Base-by-base conservation (phyloP, 345 rosid genomes). In the Raphanus raphanistrum region DNA sequence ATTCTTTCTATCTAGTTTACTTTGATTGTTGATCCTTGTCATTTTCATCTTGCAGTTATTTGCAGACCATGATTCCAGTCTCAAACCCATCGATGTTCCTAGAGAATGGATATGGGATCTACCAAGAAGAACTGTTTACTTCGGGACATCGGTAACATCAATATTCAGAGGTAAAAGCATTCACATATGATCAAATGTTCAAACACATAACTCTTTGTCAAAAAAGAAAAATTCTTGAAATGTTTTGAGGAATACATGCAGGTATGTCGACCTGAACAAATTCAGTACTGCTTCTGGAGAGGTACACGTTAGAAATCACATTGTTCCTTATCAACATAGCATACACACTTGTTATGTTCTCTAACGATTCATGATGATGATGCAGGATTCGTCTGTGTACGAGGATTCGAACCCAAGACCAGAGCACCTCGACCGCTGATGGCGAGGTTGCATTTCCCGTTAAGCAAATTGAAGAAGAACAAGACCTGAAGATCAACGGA, bases 301-400 rank as follows among this genome's bases (percentile, higher is more conserved):
- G 97, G 98, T 92, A 87, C 29, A 59, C 72, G 45, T 54, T 32
- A 35, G 63, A 65, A 65, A 15, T 66, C 4, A 64, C 73, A n/a
- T 21, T 64, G 59, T 43, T 59, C 31, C 66, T 66, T 21, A 17
- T 85, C 60, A 72, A 13, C 41, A 71, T 33, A 63, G 12, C 13
- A 4, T 38, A 38, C 17, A 38, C 15, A 43, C 41, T 28, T 36
- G 41, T 36, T 36, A 8, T 36, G 41, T 36, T 36, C 41, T 36
- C 41, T 36, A 36, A 36, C 41, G 41, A 36, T 36, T 36, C 8
- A n/a, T 21, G 21, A 21, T 36, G 41, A 28, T 28, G 29, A 28
- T 28, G 84, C 86, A 94, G 96, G 97, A 54, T 92, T 88, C 77
- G 92, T 94, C 73, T 94, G 98, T 75, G 97, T 94, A 60, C 85